Percentiles rank a stretch among this genome's conserved stretches.
These are phyloP conservation scores for Vitis hybrid DNA, from an alignment of 177 flowering plant species.

Conservation along the genomic window DNA sequence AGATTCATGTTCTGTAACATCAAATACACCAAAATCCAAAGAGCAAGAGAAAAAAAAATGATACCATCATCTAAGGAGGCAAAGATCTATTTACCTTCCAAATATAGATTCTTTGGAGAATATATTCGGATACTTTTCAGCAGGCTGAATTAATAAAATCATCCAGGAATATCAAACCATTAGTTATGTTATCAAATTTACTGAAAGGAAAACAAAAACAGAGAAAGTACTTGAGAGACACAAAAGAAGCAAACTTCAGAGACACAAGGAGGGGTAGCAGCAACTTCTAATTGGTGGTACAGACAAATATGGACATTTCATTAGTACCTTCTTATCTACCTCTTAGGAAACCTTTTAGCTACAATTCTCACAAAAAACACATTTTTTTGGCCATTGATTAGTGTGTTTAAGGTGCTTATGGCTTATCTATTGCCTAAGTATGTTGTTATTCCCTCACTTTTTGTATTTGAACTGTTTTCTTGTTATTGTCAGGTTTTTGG, in stretches of 20 bases:
- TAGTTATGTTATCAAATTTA: not conserved
- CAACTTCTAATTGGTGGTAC: too few species aligned
- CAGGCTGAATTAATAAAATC: slow-evolving; percentile 24
- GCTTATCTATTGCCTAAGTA: too few species aligned
- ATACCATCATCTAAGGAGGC: not conserved
- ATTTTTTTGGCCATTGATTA: too few species aligned
- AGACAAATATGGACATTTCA: too few species aligned
- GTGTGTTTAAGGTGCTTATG: too few species aligned
- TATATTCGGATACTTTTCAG: slow-evolving; percentile 28
- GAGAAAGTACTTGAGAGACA: not conserved
- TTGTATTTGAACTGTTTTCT: too few species aligned
- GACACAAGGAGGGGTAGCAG: too few species aligned
- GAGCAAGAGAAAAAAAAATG: not conserved
- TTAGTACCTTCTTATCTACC: too few species aligned
- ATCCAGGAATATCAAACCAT: not conserved
- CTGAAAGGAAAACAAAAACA: not conserved
- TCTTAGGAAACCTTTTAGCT: too few species aligned
- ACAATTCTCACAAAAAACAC: too few species aligned
- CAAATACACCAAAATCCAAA: not conserved
- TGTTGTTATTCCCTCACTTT: too few species aligned
- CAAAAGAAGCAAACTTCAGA: not conserved
- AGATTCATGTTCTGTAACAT: not conserved
- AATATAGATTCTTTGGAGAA: slow-evolving; percentile 29
- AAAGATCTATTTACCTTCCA: slow-evolving; percentile 22
- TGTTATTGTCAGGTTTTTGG: too few species aligned